These are phyloP conservation scores for Haplosporangium sp. DNA, from an alignment of 371 early-diverging fungal species.

Conservation along the genomic window DNA sequence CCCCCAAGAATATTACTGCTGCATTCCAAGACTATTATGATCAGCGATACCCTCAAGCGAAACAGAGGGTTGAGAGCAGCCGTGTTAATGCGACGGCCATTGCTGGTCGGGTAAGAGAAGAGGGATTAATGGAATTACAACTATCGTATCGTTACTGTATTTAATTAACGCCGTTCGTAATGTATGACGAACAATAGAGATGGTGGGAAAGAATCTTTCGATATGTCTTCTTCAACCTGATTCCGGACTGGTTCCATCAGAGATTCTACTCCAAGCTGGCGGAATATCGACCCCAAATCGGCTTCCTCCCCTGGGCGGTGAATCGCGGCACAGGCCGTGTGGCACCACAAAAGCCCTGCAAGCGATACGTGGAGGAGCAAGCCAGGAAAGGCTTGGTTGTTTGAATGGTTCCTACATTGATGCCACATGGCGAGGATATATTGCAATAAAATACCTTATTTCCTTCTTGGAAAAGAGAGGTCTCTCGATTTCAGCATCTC, in stretches of 20 bases:
- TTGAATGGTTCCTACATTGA: too few species aligned
- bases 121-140: not conserved
- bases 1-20: slow-evolving; percentile 13
- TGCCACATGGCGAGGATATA: too few species aligned
- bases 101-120: slow-evolving; percentile 21
- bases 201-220: slow-evolving; percentile 22
- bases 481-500: too few species aligned
- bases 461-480: too few species aligned
- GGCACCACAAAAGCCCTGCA: slow-evolving; percentile 11
- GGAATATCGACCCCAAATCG: slow-evolving; percentile 17
- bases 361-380: slow-evolving; percentile 13
- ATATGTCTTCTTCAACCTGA: slow-evolving; percentile 3
- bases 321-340: slow-evolving; percentile 9
- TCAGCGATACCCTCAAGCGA: slow-evolving; percentile 22
- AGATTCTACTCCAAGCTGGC: slow-evolving; percentile 1
- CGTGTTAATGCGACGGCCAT: slow-evolving; percentile 26
- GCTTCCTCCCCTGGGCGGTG: slow-evolving; percentile 11
- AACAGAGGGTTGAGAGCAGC: slow-evolving; percentile 13
- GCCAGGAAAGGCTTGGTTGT: too few species aligned
- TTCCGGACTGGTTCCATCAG: slow-evolving; percentile 16
- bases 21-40: slow-evolving; percentile 28
- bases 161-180: too few species aligned
- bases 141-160: not conserved
- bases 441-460: too few species aligned
- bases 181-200: not conserved